phyloP scores from a whole-genome alignment of 2,329 filamentous ascomycete species.

The Fusarium humuli region DNA sequence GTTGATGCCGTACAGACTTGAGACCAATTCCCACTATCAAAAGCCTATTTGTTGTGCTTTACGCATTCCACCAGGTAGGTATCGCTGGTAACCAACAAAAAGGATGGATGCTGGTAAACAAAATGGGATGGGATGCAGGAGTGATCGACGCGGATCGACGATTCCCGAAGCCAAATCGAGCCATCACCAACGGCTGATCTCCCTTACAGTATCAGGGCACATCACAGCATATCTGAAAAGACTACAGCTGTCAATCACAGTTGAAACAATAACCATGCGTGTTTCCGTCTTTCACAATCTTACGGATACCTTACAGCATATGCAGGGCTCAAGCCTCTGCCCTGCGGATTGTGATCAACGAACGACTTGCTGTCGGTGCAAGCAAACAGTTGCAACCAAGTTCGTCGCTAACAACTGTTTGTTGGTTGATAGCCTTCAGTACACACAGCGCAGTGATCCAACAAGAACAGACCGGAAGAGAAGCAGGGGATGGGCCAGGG shows the following conservation, averaged over 20 bases:
- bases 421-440: slow-evolving; percentile 1
- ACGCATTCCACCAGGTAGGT: not conserved
- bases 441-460: not conserved
- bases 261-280: not conserved
- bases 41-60: not conserved
- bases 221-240: not conserved
- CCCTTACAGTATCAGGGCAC: slow-evolving; percentile 6
- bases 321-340: not conserved
- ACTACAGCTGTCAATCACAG: not conserved
- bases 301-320: not conserved
- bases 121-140: slow-evolving; percentile 22
- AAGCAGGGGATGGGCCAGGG: not conserved
- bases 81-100: not conserved
- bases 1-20: not conserved
- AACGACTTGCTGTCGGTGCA: slow-evolving; percentile 6
- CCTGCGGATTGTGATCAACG: slow-evolving; percentile 21
- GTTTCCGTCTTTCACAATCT: not conserved
- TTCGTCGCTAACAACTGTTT: slow-evolving; percentile 1
- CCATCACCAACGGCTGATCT: slow-evolving; percentile 16
- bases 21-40: not conserved
- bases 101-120: not conserved
- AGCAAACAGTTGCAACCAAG: not conserved
- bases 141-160: slow-evolving; percentile 40
- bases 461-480: not conserved
- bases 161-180: slow-evolving; percentile 34